Conservation (phyloP, 768 basidiomycete species). For the Lactarius vividus region DNA sequence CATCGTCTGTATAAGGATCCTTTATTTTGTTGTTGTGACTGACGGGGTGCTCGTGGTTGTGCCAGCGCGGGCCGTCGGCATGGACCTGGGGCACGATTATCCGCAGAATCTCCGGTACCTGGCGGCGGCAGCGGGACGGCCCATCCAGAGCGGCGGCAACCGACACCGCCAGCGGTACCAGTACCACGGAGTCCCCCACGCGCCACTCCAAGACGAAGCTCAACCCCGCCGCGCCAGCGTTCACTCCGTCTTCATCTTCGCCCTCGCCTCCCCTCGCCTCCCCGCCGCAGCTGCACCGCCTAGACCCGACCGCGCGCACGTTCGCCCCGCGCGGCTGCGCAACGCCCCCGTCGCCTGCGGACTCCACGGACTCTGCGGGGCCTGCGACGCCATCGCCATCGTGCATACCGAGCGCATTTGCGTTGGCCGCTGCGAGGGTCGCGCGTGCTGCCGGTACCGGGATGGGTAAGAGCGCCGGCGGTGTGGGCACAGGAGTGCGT, state of each 20-base stretch:
- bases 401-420: background rate
- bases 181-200: background rate
- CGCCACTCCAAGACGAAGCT: background rate
- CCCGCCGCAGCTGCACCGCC: background rate
- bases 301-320: slow-evolving; percentile 10
- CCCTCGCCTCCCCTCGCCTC: background rate
- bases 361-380: slow-evolving; percentile 7
- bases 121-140: background rate
- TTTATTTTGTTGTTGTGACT: background rate
- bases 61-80: background rate
- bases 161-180: background rate
- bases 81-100: background rate
- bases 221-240: slow-evolving; percentile 8
- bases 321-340: slow-evolving; percentile 12
- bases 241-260: background rate
- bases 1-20: background rate
- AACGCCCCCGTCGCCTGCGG: slow-evolving; percentile 3
- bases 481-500: background rate
- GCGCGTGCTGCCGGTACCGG: background rate
- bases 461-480: background rate
- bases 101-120: background rate
- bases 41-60: too few relatives aligned
- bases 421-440: background rate
- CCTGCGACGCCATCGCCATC: slow-evolving; percentile 8
- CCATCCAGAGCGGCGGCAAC: background rate